phyloP scores from a whole-genome alignment of 2,329 filamentous ascomycete genomes.

The Chrysoporthe cubensis region DNA sequence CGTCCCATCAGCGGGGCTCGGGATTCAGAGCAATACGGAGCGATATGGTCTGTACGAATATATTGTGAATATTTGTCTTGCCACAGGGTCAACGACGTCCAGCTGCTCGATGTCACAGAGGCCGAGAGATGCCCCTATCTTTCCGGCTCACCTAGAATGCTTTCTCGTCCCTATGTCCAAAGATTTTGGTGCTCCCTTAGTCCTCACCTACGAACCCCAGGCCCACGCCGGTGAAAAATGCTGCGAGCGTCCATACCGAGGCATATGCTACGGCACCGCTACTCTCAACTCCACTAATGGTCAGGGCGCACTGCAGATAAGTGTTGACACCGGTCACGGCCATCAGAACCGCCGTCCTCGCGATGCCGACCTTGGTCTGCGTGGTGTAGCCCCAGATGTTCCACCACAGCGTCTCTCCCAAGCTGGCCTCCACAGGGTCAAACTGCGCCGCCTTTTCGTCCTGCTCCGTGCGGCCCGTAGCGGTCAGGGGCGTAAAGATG shows the following conservation, averaged over 20 bases:
- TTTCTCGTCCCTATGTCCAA: not conserved
- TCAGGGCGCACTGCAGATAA: conserved; percentile 67
- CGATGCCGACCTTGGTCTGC: conserved; percentile 66
- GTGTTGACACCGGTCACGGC: conserved; percentile 62
- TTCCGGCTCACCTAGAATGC: conserved; percentile 13
- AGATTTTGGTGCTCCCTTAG: conserved; percentile 35
- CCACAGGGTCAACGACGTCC: not conserved
- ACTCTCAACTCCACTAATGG: conserved; percentile 71
- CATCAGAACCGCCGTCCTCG: conserved; percentile 64
- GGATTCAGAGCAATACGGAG: too few relatives aligned
- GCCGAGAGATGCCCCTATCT: conserved; percentile 1
- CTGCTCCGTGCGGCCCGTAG: conserved; percentile 51
- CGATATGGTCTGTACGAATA: not conserved
- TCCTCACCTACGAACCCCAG: conserved; percentile 57
- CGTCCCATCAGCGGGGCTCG: too few relatives aligned
- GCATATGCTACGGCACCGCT: conserved; percentile 75
- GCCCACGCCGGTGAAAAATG: conserved; percentile 60
- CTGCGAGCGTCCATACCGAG: conserved; percentile 72
- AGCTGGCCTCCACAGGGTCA: conserved; percentile 65
- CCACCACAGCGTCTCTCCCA: conserved; percentile 71
- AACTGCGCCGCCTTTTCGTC: conserved; percentile 59
- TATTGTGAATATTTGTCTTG: not conserved
- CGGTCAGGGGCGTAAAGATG: conserved; percentile 73
- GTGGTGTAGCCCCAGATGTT: conserved; percentile 73
- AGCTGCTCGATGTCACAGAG: conserved; percentile 6